phyloP scores from a whole-genome alignment of 2,329 filamentous ascomycete species.

The Phaeosphaeria sp. region DNA sequence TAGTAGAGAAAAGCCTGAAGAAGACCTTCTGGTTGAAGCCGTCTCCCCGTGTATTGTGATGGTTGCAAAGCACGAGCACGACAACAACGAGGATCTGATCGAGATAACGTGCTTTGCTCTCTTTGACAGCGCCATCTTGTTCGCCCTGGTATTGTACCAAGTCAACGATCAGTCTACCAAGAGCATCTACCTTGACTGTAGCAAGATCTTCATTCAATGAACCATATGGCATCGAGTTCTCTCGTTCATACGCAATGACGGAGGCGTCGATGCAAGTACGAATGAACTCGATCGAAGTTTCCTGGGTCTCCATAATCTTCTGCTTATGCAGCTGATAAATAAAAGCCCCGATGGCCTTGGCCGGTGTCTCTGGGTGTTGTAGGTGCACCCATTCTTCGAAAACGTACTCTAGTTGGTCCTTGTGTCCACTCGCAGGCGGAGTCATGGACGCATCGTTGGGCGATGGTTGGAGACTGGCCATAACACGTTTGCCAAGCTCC shows the following conservation, averaged over 20 bases:
- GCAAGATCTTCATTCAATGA: constrained; percentile 65
- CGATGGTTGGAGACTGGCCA: constrained; percentile 68
- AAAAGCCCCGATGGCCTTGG: constrained; percentile 76
- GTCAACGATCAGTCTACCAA: constrained; percentile 79
- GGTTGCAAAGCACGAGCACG: constrained; percentile 81
- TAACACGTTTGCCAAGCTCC: constrained; percentile 71
- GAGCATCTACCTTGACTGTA: constrained; percentile 74
- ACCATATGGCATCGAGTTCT: constrained; percentile 63
- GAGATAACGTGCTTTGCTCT: constrained; percentile 73
- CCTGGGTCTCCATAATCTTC: constrained; percentile 73
- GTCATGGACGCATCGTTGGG: constrained; percentile 59
- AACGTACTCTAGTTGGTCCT: constrained; percentile 90
- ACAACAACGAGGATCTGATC: constrained; percentile 80
- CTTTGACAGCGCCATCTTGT: constrained; percentile 64
- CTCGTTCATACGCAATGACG: constrained; percentile 77
- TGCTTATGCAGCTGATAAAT: constrained; percentile 81
- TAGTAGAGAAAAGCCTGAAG: constrained; percentile 84
- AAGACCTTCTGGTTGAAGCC: constrained; percentile 88
- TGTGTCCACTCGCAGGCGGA: constrained; percentile 65
- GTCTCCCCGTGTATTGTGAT: constrained; percentile 81
- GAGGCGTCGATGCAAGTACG: constrained; percentile 81
- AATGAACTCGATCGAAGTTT: constrained; percentile 81
- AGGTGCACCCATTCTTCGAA: constrained; percentile 95
- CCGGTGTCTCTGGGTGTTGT: constrained; percentile 75
- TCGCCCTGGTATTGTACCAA: constrained; percentile 75